Evolutionary conservation across 129 eudicot genomes (phyloP), one percentile per base, ranked within the genome.

Genomic region (Dittrichia graveolens): DNA sequence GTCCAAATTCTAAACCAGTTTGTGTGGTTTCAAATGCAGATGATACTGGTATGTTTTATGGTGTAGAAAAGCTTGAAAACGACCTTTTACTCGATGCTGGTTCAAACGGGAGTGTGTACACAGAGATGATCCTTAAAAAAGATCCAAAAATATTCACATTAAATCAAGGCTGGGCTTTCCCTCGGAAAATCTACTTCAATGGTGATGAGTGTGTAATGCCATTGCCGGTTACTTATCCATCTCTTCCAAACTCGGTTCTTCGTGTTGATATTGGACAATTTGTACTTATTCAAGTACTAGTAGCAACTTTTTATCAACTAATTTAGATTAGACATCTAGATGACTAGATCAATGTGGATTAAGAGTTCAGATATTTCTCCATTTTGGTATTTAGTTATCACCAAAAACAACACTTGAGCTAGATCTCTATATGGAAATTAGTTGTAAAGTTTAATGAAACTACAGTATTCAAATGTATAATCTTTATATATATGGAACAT

Each of bases 11-110:
- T 39, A 55, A 72, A 45, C 48, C 47, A 14, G 3, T 5, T 42
- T 38, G 52, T 15, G 8, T 19, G 48, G 74, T 53, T 35, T 68
- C 16, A 75, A 63, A 72, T 75, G 83, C 86, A 85, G 86, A 85
- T 82, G 90, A 82, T 71, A 75, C 78, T 4, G 86, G 82, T 7
- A 74, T 82, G 86, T 85, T 85, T 69, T 85, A 82, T 57, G 90
- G 86, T n/a, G 46, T 61, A 4, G 61, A 58, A 46, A 72, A 67
- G 64, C 58, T 75, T 40, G 54, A 75, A 14, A 85, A 85, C 19
- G 84, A 82, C 24, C 53, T 48, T 45, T 47, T 82, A 16, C 55
- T 67, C 3, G 73, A 82, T 31, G 90, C 84, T 18, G 84, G 89
- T 24, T 46, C 55, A 48, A 61, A 63, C 5, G 89, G 83, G 54